Evolutionary conservation across 805 yeast species (phyloP), one percentile per base, ranked within the genome.

Genomic region (Yamadazyma takamatsuzukensis): DNA sequence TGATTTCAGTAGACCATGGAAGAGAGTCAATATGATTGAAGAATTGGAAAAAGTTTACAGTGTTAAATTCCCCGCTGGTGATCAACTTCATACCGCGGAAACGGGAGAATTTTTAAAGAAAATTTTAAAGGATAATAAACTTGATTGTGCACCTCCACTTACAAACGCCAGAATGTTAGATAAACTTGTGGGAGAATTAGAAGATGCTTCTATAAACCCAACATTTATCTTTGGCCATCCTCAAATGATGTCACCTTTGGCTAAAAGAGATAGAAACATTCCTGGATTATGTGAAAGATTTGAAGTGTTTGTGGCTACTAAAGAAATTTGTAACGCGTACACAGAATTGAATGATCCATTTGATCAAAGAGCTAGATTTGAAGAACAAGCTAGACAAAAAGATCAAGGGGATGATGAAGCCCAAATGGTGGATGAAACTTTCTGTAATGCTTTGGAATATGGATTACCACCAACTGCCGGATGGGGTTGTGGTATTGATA

Each of bases 401-500:
- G 97, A 72, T 47, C 96, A 87, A 68, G 98, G 98, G 74, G 98
- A 90, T 59, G 98, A 90, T 57, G 98, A 93, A 72, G 98, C 96
- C 42, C 97, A 90, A 73, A 59, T 88, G 64, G 76, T 93, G 45
- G 98, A 90, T 63, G 98, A 90, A 72, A 83, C 85, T 45, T 90
- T 90, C 89, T 83, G 95, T 74, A 85, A 89, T 53, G 97, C 98
- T 48, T 77, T 90, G 55, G 98, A 90, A 72, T 90, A 87, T 64
- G 98, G 97, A 67, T 76, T 90, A 55, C 98, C 98, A 40, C 98
- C 98, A 54, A 93, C 97, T 51, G 97, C 95, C 64, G 98, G 98
- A 50, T 90, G 97, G 97, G 98, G 98, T 52, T 83, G 95, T 70
- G 98, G 98, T 76, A 89, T 90, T 49, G 98, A 90, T 69, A 83